phyloP scores from a whole-genome alignment of 345 rosid species.

The Populus deltoides region DNA sequence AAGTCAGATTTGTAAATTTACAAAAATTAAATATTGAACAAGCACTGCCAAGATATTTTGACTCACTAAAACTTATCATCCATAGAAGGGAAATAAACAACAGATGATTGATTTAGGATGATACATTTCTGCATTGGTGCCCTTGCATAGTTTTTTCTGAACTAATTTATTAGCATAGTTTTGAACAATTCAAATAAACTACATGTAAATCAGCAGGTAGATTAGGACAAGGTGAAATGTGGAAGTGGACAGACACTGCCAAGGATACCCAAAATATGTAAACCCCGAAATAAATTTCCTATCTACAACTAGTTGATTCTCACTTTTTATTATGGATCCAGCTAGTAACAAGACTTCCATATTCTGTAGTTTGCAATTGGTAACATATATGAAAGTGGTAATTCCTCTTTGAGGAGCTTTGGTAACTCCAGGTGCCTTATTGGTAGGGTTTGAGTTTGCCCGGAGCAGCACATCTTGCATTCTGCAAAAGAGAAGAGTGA shows the following conservation, averaged over 20 bases:
- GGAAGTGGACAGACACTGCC: not conserved
- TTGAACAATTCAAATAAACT: not conserved
- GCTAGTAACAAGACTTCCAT: not conserved
- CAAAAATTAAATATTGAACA: not conserved
- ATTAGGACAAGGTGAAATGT: not conserved
- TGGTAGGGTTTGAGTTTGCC: slow-evolving; percentile 78
- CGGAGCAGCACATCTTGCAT: slow-evolving; percentile 61
- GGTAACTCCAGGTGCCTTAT: slow-evolving; percentile 73
- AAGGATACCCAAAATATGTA: not conserved
- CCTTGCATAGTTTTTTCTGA: no score
- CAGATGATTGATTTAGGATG: not conserved
- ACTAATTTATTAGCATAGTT: no score
- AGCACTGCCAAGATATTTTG: no score
- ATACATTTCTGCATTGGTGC: no score
- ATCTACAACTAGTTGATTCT: no score
- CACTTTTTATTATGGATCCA: not conserved
- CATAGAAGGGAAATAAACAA: not conserved
- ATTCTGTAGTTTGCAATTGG: not conserved
- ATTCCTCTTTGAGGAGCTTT: slow-evolving; percentile 73
- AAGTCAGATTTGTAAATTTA: not conserved
- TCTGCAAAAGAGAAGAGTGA: slow-evolving; percentile 37
- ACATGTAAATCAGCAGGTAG: not conserved
- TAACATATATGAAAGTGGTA: not conserved
- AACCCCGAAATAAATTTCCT: no score
- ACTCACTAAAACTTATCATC: not conserved